Evolutionary conservation across 2,329 filamentous ascomycete species (phyloP).

Genomic region (Aureobasidium sp.): DNA sequence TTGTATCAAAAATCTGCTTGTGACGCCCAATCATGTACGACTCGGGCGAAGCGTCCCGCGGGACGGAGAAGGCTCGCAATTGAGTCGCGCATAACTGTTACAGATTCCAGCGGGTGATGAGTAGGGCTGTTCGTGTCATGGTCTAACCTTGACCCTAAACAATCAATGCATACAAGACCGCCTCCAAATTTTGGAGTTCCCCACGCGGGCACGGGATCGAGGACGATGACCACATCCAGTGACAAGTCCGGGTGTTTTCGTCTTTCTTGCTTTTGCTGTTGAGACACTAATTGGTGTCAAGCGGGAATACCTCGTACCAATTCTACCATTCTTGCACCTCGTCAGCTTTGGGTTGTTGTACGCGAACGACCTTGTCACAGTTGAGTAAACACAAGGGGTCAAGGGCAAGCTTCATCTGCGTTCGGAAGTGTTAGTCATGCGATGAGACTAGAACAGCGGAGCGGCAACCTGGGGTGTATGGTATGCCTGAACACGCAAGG

Average conservation of each 20-base stretch:
- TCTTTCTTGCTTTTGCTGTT: background rate
- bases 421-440: constrained; percentile 4
- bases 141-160: constrained; percentile 4
- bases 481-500: background rate
- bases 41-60: constrained; percentile 1
- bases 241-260: background rate
- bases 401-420: constrained; percentile 69
- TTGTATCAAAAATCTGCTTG: background rate
- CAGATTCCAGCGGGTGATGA: background rate
- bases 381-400: constrained; percentile 65
- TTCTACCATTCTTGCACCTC: constrained; percentile 38
- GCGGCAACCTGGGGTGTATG: constrained; percentile 1
- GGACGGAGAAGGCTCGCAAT: constrained; percentile 10
- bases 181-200: constrained; percentile 1
- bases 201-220: background rate
- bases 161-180: constrained; percentile 9
- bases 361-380: constrained; percentile 59
- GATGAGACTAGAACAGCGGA: background rate
- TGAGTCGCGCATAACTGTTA: constrained; percentile 11
- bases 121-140: background rate
- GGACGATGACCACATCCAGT: constrained; percentile 3
- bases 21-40: constrained; percentile 6
- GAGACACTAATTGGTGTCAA: constrained; percentile 1
- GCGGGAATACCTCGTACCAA: background rate
- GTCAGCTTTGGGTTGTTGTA: constrained; percentile 42